Conservation (phyloP, 139 green algal genomes). For the Volvox reticuliferus region DNA sequence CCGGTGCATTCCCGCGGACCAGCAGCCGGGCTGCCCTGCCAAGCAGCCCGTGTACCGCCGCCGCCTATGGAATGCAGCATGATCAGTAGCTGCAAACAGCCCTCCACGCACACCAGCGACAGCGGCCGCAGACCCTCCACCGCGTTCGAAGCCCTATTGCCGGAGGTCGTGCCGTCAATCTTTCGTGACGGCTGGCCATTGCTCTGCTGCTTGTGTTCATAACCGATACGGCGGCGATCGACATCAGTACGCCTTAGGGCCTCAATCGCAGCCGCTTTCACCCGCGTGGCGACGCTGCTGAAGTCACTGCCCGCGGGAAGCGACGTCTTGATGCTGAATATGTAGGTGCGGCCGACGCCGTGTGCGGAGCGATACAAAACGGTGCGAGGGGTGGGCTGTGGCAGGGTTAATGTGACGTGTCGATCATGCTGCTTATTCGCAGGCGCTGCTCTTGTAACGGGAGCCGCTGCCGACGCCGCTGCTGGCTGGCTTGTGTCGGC, state of each 20-base stretch:
- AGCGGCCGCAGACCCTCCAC: neutral
- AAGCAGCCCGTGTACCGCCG: too few species aligned
- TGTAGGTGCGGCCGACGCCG: neutral
- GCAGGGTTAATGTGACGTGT: neutral
- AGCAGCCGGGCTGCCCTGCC: too few species aligned
- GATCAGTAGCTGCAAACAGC: conserved; percentile 30
- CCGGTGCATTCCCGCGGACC: too few species aligned
- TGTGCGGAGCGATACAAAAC: neutral
- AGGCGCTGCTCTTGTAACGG: neutral
- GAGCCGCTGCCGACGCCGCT: neutral
- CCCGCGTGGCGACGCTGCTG: neutral
- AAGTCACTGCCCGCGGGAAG: neutral
- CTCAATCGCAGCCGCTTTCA: neutral
- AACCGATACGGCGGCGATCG: neutral
- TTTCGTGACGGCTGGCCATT: too few species aligned
- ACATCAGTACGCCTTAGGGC: too few species aligned
- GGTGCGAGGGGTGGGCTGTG: neutral
- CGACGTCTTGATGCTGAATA: neutral
- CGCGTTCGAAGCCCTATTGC: neutral
- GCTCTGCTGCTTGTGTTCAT: neutral
- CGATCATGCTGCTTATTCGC: neutral
- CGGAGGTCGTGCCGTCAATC: neutral
- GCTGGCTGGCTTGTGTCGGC: neutral
- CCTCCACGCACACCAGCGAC: conserved; percentile 10
- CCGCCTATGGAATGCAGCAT: neutral